A percentile compares a stretch with the other conserved stretches of the same genome.
phyloP scores from a whole-genome alignment of 2,329 filamentous ascomycete species.

The Scopulariopsis brevicaulis region DNA sequence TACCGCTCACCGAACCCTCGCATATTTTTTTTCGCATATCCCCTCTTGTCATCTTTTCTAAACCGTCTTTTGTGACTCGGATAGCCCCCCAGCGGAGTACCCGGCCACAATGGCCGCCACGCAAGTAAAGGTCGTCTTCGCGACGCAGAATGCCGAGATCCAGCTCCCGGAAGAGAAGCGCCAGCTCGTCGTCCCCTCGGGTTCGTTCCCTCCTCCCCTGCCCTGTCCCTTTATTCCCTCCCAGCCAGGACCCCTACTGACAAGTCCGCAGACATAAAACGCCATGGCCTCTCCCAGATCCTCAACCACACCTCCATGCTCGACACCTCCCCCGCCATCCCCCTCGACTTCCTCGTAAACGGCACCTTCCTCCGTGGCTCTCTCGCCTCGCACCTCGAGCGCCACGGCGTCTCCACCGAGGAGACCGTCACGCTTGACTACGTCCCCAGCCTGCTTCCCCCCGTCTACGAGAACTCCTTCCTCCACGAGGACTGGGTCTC shows the following conservation, averaged over 20 bases:
- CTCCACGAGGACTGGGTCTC: conserved; percentile 98
- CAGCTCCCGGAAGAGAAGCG: conserved; percentile 51
- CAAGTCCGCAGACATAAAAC: conserved; percentile 44
- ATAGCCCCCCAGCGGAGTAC: neutral
- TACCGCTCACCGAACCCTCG: neutral
- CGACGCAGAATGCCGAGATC: conserved; percentile 49
- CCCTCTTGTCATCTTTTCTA: neutral
- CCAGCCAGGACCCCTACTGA: neutral
- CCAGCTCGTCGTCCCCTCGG: conserved; percentile 51
- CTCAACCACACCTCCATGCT: conserved; percentile 65
- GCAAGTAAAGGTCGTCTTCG: conserved; percentile 59
- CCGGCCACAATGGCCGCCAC: conserved; percentile 15
- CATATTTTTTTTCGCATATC: neutral
- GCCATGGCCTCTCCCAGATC: conserved; percentile 59
- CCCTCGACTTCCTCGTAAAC: conserved; percentile 92
- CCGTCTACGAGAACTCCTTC: conserved; percentile 80
- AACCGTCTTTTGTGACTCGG: neutral
- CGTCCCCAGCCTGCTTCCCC: conserved; percentile 81
- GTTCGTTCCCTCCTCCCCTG: conserved; percentile 18
- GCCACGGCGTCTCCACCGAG: conserved; percentile 81
- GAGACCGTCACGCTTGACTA: conserved; percentile 84
- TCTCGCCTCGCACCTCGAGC: conserved; percentile 79
- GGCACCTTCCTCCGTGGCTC: conserved; percentile 83
- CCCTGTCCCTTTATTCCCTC: neutral
- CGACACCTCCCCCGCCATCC: conserved; percentile 52